Evolutionary conservation across 331 rosid genomes (phyloP), one percentile per base, ranked within the genome.

Genomic region (Telfairia occidentalis): DNA sequence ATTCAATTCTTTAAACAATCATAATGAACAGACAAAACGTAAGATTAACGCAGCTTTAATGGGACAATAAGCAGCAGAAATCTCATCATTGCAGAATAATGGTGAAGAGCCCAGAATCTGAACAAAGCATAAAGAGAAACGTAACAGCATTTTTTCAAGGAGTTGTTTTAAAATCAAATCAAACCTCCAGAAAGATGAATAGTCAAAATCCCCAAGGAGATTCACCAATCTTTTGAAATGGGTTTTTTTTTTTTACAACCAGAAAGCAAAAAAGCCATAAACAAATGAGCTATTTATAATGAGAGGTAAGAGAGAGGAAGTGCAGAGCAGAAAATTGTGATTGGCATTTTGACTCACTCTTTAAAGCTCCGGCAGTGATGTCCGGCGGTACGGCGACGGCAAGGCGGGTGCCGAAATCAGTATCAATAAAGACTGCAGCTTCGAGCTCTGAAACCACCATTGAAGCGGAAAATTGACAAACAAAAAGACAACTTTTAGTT

Each of bases 371-470:
- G 7, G 84, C 84, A 3, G 91, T 80, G 54, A 85, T 84, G 74
- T 87, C 78, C 9, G 46, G 87, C 67, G 84, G 87, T 19, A 85
- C 84, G 49, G 74, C 81, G 79, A 92, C 63, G 73, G 89, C 92
- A 3, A 92, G 70, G 83, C 77, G 83, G 81, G 96, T 92, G 82
- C 88, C 95, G 77, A 90, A 75, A 82, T 85, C 84, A 32, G 98
- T 90, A 21, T 84, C 85, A 11, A 61, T 48, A 30, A 76, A 76
- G 49, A 76, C 59, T 9, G 79, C 72, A 60, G 61, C 73, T 76
- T 76, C 61, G 18, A 46, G 42, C 34, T 8, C 19, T 10, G 72
- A 7, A 75, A 42, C 54, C 2, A 73, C 79, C 79, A 61, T 76
- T 61, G 79, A 18, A 28, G 65, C 55, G 52, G 46, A n/a, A n/a